Evolutionary conservation across 352 stramenopile genomes (phyloP).

Genomic region (Paralagenidium karlingii): DNA sequence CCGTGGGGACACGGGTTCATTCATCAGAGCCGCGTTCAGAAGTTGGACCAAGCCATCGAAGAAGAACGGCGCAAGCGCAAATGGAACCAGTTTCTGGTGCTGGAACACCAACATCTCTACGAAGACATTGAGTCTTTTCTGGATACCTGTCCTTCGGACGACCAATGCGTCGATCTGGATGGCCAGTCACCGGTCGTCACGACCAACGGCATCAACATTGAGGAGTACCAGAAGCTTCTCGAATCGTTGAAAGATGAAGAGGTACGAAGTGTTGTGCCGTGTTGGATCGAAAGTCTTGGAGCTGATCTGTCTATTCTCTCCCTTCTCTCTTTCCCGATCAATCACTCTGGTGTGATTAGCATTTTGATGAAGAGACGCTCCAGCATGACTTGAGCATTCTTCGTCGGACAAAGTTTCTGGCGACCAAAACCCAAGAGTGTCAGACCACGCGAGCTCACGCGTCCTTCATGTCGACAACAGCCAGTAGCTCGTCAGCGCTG

Average conservation of each 20-base stretch:
- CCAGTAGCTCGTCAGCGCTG: no score
- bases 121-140: conserved; percentile 51
- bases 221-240: conserved; percentile 35
- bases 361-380: conserved; percentile 28
- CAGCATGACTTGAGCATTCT: conserved; percentile 43
- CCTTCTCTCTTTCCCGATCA: neutral
- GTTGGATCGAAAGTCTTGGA: neutral
- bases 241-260: conserved; percentile 32
- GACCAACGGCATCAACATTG: conserved; percentile 8
- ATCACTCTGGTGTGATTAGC: conserved; percentile 10
- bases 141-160: conserved; percentile 19
- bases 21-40: conserved; percentile 35
- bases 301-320: conserved; percentile 1
- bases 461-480: conserved; percentile 39
- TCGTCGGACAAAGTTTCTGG: conserved; percentile 37
- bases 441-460: conserved; percentile 15
- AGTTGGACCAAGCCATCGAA: conserved; percentile 17
- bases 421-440: conserved; percentile 12
- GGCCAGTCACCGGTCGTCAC: no score
- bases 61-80: conserved; percentile 28
- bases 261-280: conserved; percentile 2
- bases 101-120: conserved; percentile 60
- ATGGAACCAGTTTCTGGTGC: conserved; percentile 30
- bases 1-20: conserved; percentile 67
- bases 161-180: conserved; percentile 5